Percentiles rank a stretch among this genome's conserved stretches.
Conservation (phyloP, 768 basidiomycete species). For the Kwoniella sp. region DNA sequence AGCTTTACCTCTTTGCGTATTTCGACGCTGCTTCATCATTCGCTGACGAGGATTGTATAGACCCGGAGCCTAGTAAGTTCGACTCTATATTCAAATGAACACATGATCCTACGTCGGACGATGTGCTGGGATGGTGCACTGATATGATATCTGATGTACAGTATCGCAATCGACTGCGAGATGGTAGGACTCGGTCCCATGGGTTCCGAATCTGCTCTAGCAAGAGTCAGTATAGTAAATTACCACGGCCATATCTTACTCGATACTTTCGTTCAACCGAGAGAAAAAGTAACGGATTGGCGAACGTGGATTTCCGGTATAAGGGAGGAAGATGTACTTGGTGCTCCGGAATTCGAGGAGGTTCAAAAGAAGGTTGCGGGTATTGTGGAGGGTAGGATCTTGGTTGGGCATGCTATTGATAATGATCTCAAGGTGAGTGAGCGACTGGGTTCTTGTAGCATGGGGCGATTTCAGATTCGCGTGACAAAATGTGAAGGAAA, state of each 20-base stretch:
- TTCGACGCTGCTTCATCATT: not conserved
- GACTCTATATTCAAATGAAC: not conserved
- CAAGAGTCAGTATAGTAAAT: slow-evolving; percentile 87
- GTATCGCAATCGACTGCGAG: slow-evolving; percentile 86
- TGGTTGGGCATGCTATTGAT: slow-evolving; percentile 87
- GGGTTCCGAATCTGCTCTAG: slow-evolving; percentile 78
- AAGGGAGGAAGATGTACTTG: slow-evolving; percentile 69
- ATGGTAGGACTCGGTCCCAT: slow-evolving; percentile 95
- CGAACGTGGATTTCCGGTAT: slow-evolving; percentile 88
- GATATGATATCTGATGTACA: slow-evolving; percentile 56
- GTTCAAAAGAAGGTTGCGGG: slow-evolving; percentile 77
- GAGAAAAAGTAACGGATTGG: slow-evolving; percentile 88
- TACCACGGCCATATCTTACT: slow-evolving; percentile 76
- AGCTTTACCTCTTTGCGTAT: not conserved
- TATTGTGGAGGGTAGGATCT: slow-evolving; percentile 71
- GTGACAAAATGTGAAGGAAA: too few relatives aligned
- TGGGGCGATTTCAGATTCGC: too few relatives aligned
- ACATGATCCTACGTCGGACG: too few relatives aligned
- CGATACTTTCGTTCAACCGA: slow-evolving; percentile 82
- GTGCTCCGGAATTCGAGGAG: slow-evolving; percentile 74
- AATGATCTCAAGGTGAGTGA: slow-evolving; percentile 79
- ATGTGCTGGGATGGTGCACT: too few relatives aligned
- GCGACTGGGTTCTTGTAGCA: not conserved
- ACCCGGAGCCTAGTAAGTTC: slow-evolving; percentile 48
- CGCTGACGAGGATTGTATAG: not conserved